These are phyloP conservation scores for Xanthoconium stramineum DNA, from an alignment of 768 basidiomycete species.

Conservation along the genomic window DNA sequence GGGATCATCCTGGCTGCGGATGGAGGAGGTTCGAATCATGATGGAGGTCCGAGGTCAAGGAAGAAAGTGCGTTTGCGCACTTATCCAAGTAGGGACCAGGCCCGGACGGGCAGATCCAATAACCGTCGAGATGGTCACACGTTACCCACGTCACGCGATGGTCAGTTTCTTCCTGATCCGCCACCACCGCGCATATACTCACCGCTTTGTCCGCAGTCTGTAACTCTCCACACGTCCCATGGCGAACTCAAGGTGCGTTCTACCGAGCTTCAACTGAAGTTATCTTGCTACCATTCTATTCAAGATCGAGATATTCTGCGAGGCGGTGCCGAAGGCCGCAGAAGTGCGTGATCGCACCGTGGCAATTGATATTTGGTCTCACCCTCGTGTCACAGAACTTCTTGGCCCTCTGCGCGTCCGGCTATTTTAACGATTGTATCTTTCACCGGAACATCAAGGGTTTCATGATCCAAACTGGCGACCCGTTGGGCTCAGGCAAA, in stretches of 20 bases:
- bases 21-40: slow-evolving; percentile 64
- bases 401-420: slow-evolving; percentile 87
- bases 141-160: slow-evolving; percentile 30
- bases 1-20: slow-evolving; percentile 76
- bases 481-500: slow-evolving; percentile 88
- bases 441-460: slow-evolving; percentile 95
- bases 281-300: neutral
- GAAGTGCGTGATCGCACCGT: slow-evolving; percentile 54
- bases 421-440: slow-evolving; percentile 77
- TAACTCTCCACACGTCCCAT: slow-evolving; percentile 90
- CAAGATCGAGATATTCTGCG: slow-evolving; percentile 96
- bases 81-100: neutral
- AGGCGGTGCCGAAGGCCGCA: slow-evolving; percentile 91
- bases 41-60: slow-evolving; percentile 34
- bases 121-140: slow-evolving; percentile 12
- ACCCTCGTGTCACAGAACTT: slow-evolving; percentile 66
- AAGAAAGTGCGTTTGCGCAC: slow-evolving; percentile 2
- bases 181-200: slow-evolving; percentile 22
- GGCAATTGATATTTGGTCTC: neutral
- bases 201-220: slow-evolving; percentile 54
- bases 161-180: slow-evolving; percentile 23
- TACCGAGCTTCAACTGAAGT: neutral
- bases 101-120: neutral
- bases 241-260: slow-evolving; percentile 85
- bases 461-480: slow-evolving; percentile 95